Conservation (phyloP, 2,329 filamentous ascomycete genomes). For the Byssochlamys sp. region DNA sequence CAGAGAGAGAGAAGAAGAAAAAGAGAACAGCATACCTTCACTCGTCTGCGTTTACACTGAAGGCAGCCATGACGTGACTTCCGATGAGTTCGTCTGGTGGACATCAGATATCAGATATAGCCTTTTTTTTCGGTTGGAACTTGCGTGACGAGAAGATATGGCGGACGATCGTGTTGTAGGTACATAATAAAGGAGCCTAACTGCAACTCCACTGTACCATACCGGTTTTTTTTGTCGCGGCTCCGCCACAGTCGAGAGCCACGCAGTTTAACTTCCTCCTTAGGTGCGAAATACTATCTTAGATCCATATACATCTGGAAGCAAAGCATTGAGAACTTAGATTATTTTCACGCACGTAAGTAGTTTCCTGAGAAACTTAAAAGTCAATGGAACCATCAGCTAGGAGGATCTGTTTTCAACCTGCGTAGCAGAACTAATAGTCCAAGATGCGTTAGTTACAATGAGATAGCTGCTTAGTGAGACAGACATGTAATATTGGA, state of each 20-base stretch:
- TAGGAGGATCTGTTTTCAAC: too few relatives aligned
- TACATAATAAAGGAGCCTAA: neutral
- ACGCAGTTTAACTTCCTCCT: neutral
- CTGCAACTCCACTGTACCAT: neutral
- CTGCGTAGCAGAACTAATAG: too few relatives aligned
- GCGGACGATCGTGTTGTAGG: neutral
- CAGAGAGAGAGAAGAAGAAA: neutral
- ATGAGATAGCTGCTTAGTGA: too few relatives aligned
- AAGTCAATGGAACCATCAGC: too few relatives aligned
- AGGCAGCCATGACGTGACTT: slow-evolving; percentile 21
- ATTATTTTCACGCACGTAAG: too few relatives aligned
- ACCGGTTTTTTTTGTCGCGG: neutral
- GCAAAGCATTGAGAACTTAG: too few relatives aligned
- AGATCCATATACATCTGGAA: neutral
- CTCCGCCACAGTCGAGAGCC: neutral
- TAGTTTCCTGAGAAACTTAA: too few relatives aligned
- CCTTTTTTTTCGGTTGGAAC: neutral
- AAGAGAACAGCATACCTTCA: slow-evolving; percentile 12
- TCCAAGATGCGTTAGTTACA: too few relatives aligned
- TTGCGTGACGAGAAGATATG: neutral
- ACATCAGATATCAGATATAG: slow-evolving; percentile 6
- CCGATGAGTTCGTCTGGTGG: slow-evolving; percentile 16
- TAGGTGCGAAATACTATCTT: neutral
- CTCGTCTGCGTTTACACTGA: slow-evolving; percentile 14
- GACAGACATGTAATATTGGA: too few relatives aligned